Conservation (phyloP, 2,329 filamentous ascomycete species). For the Neoascochyta sp. region DNA sequence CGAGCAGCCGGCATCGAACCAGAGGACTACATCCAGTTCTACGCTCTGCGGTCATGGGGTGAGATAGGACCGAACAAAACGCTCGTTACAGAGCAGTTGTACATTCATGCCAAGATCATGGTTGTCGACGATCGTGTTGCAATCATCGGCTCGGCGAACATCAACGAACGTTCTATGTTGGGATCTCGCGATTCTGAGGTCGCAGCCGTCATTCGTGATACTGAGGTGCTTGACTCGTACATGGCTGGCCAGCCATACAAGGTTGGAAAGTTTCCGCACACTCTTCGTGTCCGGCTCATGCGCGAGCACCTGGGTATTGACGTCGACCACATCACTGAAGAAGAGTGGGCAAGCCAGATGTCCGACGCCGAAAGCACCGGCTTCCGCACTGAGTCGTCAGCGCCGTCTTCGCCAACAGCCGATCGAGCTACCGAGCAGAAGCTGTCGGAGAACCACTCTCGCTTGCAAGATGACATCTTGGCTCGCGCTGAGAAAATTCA, state of each 20-base stretch:
- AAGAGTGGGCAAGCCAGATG: conserved; percentile 33
- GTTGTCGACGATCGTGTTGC: conserved; percentile 90
- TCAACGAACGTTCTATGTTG: conserved; percentile 95
- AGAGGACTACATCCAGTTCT: conserved; percentile 94
- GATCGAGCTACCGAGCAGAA: conserved; percentile 39
- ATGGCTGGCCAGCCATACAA: conserved; percentile 89
- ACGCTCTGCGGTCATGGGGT: conserved; percentile 87
- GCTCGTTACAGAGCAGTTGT: conserved; percentile 90
- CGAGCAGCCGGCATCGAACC: conserved; percentile 79
- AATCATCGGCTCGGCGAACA: conserved; percentile 95
- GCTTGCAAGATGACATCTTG: conserved; percentile 55
- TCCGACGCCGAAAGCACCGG: conserved; percentile 67
- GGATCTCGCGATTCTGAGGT: conserved; percentile 89
- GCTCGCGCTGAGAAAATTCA: conserved; percentile 54
- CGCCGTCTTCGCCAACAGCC: conserved; percentile 30
- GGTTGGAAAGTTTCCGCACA: conserved; percentile 89
- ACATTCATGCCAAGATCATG: conserved; percentile 97
- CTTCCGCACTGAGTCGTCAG: conserved; percentile 36
- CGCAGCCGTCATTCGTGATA: conserved; percentile 85
- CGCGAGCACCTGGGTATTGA: conserved; percentile 94
- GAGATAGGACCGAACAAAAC: conserved; percentile 78
- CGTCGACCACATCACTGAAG: conserved; percentile 69
- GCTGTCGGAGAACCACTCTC: conserved; percentile 39
- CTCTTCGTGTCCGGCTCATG: conserved; percentile 89
- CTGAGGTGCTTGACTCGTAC: conserved; percentile 83